phyloP scores from a whole-genome alignment of 495 filamentous ascomycete genomes.

The Cairneyella variabilis region DNA sequence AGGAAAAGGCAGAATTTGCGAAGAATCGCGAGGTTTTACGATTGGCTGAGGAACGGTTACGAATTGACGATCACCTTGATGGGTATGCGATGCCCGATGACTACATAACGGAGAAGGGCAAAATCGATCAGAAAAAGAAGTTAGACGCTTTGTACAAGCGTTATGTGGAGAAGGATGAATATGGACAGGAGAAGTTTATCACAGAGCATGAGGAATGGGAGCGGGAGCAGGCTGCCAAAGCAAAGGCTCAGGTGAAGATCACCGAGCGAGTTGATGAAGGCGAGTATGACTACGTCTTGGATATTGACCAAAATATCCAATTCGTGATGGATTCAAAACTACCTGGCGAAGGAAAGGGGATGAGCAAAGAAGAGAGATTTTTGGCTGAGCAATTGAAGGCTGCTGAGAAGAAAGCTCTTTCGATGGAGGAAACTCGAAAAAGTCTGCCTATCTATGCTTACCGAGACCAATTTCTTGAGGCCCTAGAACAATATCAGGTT shows the following conservation, averaged over 20 bases:
- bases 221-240: slow-evolving; percentile 82
- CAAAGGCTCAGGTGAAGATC: slow-evolving; percentile 78
- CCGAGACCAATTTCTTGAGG: slow-evolving; percentile 64
- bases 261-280: slow-evolving; percentile 74
- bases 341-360: slow-evolving; percentile 59
- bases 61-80: slow-evolving; percentile 88
- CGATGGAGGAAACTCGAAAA: slow-evolving; percentile 89
- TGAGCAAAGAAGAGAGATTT: slow-evolving; percentile 74
- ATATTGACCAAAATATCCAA: slow-evolving; percentile 82
- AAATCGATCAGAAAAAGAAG: slow-evolving; percentile 86
- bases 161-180: slow-evolving; percentile 84
- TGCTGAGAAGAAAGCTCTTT: slow-evolving; percentile 77
- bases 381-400: slow-evolving; percentile 77
- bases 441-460: slow-evolving; percentile 88
- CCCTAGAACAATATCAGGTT: slow-evolving; percentile 71
- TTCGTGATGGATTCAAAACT: slow-evolving; percentile 75
- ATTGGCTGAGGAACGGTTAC: slow-evolving; percentile 81
- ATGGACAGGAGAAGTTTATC: slow-evolving; percentile 82
- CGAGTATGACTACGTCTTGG: slow-evolving; percentile 92
- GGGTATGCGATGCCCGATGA: slow-evolving; percentile 94
- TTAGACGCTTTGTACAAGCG: slow-evolving; percentile 87
- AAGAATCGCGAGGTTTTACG: slow-evolving; percentile 83
- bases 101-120: slow-evolving; percentile 89
- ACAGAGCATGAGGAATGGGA: slow-evolving; percentile 98
- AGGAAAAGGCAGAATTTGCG: slow-evolving; percentile 86